Base-by-base conservation (phyloP, 2,329 filamentous ascomycete genomes). In the Furcasterigmium furcatum region DNA sequence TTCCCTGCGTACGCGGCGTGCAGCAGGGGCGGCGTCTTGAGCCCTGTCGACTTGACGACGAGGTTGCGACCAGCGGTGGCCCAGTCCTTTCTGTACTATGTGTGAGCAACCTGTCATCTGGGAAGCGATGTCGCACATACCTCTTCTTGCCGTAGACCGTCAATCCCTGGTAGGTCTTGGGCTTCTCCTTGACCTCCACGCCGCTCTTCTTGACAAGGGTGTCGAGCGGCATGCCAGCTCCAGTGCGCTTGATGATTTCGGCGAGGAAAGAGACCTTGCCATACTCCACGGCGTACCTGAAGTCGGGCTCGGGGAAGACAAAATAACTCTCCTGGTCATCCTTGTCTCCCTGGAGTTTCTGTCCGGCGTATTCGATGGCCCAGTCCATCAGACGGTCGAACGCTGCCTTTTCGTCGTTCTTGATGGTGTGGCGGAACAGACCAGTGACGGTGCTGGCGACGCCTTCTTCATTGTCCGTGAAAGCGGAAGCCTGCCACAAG, bases 101-200 rank as follows among this genome's bases (percentile, higher is more conserved):
- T 4, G 48, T 58, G 19, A 62, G 51, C 42, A 38, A 38, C 13
- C 13, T 8, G n/a, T n/a, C 3, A 27, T 46, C 20, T n/a, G 30
- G 30, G 6, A 32, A 32, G 34, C 7, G 10, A 7, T 19, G 34
- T 12, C 9, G 16, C 20, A 47, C 56, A 24, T 61, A 71, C 71
- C 70, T 68, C 58, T 91, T 91, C 62, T 81, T 82, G 3, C 88
- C 88, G 52, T 87, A 83, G 2, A 95, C 84, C 2, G 81, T 84
- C 24, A 92, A 64, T 1, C 89, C 89, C 62, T 88, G 85, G 58
- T 95, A 95, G 61, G 80, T 88, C 16, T 77, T 76, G 1, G 87
- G 80, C 60, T 85, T 87, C 52, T 79, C 70, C 44, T 79, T 72
- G 41, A 84, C 61, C 55, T 85, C 75, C 1, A 85, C 64, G 3